phyloP scores from a whole-genome alignment of 2,329 filamentous ascomycete genomes.

The Cordyceps cicadae region DNA sequence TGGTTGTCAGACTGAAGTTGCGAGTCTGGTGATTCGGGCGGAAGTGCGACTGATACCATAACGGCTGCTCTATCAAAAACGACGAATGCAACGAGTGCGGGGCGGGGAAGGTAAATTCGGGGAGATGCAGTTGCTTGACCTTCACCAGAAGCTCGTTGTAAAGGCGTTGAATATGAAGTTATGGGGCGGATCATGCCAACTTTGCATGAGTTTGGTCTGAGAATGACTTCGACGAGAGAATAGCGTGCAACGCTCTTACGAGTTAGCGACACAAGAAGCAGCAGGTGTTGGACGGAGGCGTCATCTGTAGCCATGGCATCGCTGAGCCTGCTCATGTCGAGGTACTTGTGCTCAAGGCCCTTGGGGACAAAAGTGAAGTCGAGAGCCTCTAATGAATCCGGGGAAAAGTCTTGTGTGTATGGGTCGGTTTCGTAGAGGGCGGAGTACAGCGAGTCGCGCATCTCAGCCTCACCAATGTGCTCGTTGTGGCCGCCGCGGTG shows the following conservation, averaged over 20 bases:
- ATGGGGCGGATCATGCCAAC: conserved; percentile 63
- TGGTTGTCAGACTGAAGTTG: conserved; percentile 65
- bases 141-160: conserved; percentile 28
- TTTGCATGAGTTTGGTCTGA: conserved; percentile 44
- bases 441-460: conserved; percentile 53
- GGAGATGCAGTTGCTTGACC: conserved; percentile 38
- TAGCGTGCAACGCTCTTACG: conserved; percentile 52
- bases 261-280: conserved; percentile 53
- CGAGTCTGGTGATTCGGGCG: conserved; percentile 63
- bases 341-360: conserved; percentile 41
- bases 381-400: conserved; percentile 61
- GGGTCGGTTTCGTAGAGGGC: conserved; percentile 51
- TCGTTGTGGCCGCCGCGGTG: conserved; percentile 80
- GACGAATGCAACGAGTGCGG: conserved; percentile 72
- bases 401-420: conserved; percentile 37
- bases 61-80: conserved; percentile 73
- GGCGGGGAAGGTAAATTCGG: conserved; percentile 67
- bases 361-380: conserved; percentile 68
- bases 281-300: conserved; percentile 47
- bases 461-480: conserved; percentile 62
- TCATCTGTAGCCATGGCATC: conserved; percentile 42
- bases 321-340: conserved; percentile 42
- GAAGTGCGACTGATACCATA: conserved; percentile 62
- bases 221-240: conserved; percentile 61
- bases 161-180: conserved; percentile 51